phyloP scores from a whole-genome alignment of 345 rosid genomes.

The Hirschfeldia incana region DNA sequence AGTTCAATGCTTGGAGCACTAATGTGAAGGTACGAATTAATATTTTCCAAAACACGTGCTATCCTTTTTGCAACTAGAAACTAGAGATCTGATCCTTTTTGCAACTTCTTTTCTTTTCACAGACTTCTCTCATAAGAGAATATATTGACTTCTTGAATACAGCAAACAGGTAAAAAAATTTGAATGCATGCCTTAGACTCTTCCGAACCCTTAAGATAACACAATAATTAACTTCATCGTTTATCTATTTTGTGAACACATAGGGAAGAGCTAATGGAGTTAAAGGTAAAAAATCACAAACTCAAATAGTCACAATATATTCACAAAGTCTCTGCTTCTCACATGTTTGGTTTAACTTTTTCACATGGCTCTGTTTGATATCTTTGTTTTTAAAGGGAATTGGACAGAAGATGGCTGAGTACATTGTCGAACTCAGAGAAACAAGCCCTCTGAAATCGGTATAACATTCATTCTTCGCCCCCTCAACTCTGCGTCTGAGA shows the following conservation, averaged over 20 bases:
- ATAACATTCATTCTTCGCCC: conserved; percentile 7
- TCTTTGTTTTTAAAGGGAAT: conserved; percentile 56
- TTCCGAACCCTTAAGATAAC: background rate
- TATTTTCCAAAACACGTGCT: background rate
- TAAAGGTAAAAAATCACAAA: conserved; percentile 33
- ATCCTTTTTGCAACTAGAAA: background rate
- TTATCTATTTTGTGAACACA: conserved; percentile 11
- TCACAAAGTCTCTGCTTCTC: background rate
- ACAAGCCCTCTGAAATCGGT: conserved; percentile 72
- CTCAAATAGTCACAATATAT: background rate
- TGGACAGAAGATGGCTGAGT: conserved; percentile 74
- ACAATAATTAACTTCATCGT: conserved; percentile 23
- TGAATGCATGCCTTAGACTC: too few species aligned
- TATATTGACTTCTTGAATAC: conserved; percentile 67
- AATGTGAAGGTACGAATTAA: conserved; percentile 56
- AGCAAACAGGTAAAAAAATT: conserved; percentile 58
- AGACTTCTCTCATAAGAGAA: conserved; percentile 67
- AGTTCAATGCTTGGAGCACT: conserved; percentile 55
- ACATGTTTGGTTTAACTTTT: background rate
- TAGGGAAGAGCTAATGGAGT: conserved; percentile 75
- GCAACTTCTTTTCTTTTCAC: conserved; percentile 10
- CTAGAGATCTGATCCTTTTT: conserved; percentile 5
- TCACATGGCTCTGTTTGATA: background rate
- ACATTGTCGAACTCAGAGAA: conserved; percentile 68
- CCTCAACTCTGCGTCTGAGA: background rate